Percentiles rank a stretch among this genome's conserved stretches.
These are phyloP conservation scores for Saccharomycopsis guyanensis DNA, from an alignment of 805 yeast genomes.

Conservation along the genomic window DNA sequence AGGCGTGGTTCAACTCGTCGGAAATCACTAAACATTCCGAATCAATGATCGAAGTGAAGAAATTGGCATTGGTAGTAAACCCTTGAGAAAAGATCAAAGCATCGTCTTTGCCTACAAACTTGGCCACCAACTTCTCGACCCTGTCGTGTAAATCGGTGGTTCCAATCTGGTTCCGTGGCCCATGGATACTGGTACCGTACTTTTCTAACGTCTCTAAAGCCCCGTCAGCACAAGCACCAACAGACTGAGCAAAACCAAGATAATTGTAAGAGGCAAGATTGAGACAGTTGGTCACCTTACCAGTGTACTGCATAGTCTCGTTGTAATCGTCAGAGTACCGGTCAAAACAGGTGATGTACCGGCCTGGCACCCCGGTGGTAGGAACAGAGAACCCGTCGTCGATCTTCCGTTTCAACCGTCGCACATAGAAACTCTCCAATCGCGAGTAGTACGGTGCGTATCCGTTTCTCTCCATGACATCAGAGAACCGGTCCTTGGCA, in stretches of 20 bases:
- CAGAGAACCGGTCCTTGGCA: conserved; percentile 54
- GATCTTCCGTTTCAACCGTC: conserved; percentile 83
- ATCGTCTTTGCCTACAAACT: conserved; percentile 86
- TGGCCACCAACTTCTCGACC: conserved; percentile 73
- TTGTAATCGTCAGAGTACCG: conserved; percentile 63
- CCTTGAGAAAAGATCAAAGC: conserved; percentile 88
- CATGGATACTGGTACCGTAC: conserved; percentile 73
- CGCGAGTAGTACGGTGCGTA: conserved; percentile 94
- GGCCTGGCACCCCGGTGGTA: conserved; percentile 96
- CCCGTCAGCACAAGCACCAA: conserved; percentile 80
- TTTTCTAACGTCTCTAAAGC: conserved; percentile 56
- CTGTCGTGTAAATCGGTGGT: conserved; percentile 63
- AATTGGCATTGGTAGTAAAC: conserved; percentile 87
- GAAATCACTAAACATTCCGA: conserved; percentile 84
- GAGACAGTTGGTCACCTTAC: conserved; percentile 67
- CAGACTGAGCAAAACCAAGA: conserved; percentile 93
- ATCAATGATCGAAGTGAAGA: conserved; percentile 78
- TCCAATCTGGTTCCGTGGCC: conserved; percentile 70
- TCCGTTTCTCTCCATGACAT: conserved; percentile 73
- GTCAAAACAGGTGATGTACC: conserved; percentile 75
- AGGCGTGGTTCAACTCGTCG: conserved; percentile 92
- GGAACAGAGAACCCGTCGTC: conserved; percentile 96
- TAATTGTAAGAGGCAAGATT: conserved; percentile 90
- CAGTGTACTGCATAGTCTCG: conserved; percentile 63
- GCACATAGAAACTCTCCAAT: conserved; percentile 86